A percentile compares a stretch with the other conserved stretches of the same genome.
Conservation (phyloP, 2,329 filamentous ascomycete species). For the Dactylonectria macrodidyma region DNA sequence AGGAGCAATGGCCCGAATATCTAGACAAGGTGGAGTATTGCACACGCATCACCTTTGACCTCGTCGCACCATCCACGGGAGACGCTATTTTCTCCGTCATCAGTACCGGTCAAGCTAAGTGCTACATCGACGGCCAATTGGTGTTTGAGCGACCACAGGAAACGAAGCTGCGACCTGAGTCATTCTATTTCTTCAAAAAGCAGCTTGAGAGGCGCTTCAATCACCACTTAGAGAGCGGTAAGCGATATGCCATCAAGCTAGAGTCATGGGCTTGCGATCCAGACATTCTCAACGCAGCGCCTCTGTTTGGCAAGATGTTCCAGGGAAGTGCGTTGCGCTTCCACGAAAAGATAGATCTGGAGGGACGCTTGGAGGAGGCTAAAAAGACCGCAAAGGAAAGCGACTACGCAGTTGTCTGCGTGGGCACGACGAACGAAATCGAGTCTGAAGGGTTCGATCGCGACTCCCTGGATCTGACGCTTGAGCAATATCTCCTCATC, state of each 20-base stretch:
- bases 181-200: constrained; percentile 27
- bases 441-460: constrained; percentile 43
- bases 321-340: constrained; percentile 29
- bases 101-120: constrained; percentile 25
- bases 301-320: constrained; percentile 29
- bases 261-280: constrained; percentile 32
- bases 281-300: constrained; percentile 15
- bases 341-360: constrained; percentile 21
- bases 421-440: constrained; percentile 69
- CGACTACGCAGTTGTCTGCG: constrained; percentile 21
- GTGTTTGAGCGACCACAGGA: constrained; percentile 12
- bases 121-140: constrained; percentile 16
- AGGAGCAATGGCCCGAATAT: constrained; percentile 32
- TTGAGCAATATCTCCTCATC: constrained; percentile 68
- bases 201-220: constrained; percentile 22
- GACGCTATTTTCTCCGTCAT: constrained; percentile 28
- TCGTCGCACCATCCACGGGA: constrained; percentile 18
- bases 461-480: constrained; percentile 44
- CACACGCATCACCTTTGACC: constrained; percentile 26
- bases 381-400: neutral
- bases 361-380: neutral
- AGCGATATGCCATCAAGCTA: constrained; percentile 5
- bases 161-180: constrained; percentile 11
- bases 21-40: constrained; percentile 21
- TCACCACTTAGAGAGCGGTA: neutral